These are phyloP conservation scores for Haplosporangium sp. DNA, from an alignment of 371 early-diverging fungal species.

Conservation along the genomic window DNA sequence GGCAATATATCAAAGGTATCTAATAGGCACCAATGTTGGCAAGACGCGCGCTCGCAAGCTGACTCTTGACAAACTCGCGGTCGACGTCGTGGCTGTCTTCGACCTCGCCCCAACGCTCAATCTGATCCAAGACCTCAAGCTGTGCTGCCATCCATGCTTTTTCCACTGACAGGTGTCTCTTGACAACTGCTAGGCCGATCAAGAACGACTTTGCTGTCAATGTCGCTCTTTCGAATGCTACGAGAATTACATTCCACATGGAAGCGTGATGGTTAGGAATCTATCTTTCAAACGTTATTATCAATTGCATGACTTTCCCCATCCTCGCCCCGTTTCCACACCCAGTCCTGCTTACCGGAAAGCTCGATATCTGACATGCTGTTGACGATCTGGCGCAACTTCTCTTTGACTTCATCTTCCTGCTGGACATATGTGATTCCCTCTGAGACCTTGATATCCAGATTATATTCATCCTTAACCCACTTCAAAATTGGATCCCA, in stretches of 20 bases:
- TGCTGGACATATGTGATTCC: slow-evolving; percentile 80
- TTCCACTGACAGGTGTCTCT: slow-evolving; percentile 79
- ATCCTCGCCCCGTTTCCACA: neutral
- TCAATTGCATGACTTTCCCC: neutral
- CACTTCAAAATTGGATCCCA: slow-evolving; percentile 90
- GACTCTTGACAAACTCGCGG: slow-evolving; percentile 52
- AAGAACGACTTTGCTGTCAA: slow-evolving; percentile 92
- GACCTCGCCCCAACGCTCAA: slow-evolving; percentile 92
- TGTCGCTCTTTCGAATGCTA: slow-evolving; percentile 90
- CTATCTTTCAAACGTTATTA: neutral
- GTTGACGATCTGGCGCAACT: slow-evolving; percentile 65
- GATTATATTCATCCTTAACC: slow-evolving; percentile 71
- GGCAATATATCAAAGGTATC: neutral
- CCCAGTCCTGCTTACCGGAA: slow-evolving; percentile 19
- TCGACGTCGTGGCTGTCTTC: slow-evolving; percentile 77
- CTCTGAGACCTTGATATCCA: slow-evolving; percentile 79
- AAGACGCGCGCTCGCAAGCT: slow-evolving; percentile 47
- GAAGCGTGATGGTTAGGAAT: neutral
- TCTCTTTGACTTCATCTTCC: slow-evolving; percentile 65
- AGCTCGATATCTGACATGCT: slow-evolving; percentile 59
- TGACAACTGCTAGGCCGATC: slow-evolving; percentile 85
- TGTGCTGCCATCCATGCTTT: slow-evolving; percentile 84
- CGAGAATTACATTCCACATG: neutral
- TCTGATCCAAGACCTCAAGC: slow-evolving; percentile 89
- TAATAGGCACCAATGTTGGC: slow-evolving; percentile 39